Conservation (phyloP, 257 asterid species). For the Scutellaria barbata region DNA sequence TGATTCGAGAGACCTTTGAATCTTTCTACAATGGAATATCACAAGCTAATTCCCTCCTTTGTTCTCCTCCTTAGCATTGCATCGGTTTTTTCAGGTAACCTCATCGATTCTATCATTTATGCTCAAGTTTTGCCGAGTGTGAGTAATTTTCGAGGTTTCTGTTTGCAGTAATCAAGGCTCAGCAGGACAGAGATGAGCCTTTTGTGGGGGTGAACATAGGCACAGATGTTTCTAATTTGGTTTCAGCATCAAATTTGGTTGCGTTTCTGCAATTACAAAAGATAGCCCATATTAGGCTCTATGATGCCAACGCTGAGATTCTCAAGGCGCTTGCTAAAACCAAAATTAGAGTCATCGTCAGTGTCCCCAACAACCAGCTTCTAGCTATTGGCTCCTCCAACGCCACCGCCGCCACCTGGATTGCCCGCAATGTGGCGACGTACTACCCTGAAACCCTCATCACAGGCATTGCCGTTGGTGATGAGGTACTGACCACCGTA, state of each 20-base stretch:
- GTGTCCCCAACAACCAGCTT: slow-evolving; percentile 96
- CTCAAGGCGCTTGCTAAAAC: slow-evolving; percentile 85
- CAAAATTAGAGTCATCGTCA: slow-evolving; percentile 75
- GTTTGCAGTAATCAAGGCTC: slow-evolving; percentile 61
- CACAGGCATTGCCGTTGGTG: slow-evolving; percentile 86
- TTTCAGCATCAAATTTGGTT: slow-evolving; percentile 68
- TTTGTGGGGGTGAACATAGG: slow-evolving; percentile 94
- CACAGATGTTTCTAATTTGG: slow-evolving; percentile 75
- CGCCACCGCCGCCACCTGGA: slow-evolving; percentile 95
- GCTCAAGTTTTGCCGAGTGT: not conserved
- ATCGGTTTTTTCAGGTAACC: slow-evolving; percentile 58
- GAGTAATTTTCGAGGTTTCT: slow-evolving; percentile 1
- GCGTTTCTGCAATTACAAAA: slow-evolving; percentile 74
- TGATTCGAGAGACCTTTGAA: slow-evolving; percentile 55
- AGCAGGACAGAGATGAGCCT: slow-evolving; percentile 67
- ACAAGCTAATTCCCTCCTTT: slow-evolving; percentile 44
- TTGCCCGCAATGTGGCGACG: slow-evolving; percentile 85
- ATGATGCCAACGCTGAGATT: slow-evolving; percentile 73
- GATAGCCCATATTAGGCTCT: slow-evolving; percentile 83
- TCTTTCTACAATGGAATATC: slow-evolving; percentile 57
- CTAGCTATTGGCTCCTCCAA: slow-evolving; percentile 93
- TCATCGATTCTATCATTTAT: not conserved
- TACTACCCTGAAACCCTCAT: slow-evolving; percentile 84
- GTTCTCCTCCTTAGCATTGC: slow-evolving; percentile 25
- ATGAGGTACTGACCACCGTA: slow-evolving; percentile 80